phyloP scores from a whole-genome alignment of 164 flowering plant genomes.

The Dillenia suffruticosa region DNA sequence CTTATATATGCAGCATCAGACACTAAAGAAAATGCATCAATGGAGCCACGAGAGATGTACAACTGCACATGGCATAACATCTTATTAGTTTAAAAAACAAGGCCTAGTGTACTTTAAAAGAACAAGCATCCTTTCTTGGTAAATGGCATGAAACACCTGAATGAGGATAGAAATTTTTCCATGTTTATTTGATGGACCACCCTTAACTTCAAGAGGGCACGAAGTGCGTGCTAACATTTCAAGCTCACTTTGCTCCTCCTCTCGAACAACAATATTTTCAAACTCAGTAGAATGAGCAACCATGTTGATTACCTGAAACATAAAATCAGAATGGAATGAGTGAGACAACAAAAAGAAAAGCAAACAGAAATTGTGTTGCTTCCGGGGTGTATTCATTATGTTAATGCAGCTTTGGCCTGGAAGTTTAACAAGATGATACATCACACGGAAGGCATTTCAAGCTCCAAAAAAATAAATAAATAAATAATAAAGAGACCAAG shows the following conservation, averaged over 20 bases:
- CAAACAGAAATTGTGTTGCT: not conserved
- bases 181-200: conserved; percentile 91
- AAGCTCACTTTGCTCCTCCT: conserved; percentile 92
- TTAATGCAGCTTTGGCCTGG: no score
- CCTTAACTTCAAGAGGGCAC: conserved; percentile 90
- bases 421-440: no score
- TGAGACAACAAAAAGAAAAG: not conserved
- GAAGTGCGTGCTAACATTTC: conserved; percentile 62
- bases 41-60: conserved; percentile 87
- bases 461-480: no score
- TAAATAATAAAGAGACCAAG: no score
- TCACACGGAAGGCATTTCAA: no score
- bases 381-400: no score
- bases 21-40: conserved; percentile 78
- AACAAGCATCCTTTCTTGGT: not conserved
- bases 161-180: conserved; percentile 97
- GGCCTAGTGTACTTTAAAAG: not conserved
- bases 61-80: conserved; percentile 49
- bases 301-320: conserved; percentile 82
- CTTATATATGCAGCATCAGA: conserved; percentile 98
- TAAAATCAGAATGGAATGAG: not conserved
- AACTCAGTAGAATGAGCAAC: conserved; percentile 98
- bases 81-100: conserved; percentile 1
- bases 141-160: conserved; percentile 51
- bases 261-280: conserved; percentile 95